These are phyloP conservation scores for Phlebopus sp. DNA, from an alignment of 1,284 basidiomycete genomes.

Conservation along the genomic window DNA sequence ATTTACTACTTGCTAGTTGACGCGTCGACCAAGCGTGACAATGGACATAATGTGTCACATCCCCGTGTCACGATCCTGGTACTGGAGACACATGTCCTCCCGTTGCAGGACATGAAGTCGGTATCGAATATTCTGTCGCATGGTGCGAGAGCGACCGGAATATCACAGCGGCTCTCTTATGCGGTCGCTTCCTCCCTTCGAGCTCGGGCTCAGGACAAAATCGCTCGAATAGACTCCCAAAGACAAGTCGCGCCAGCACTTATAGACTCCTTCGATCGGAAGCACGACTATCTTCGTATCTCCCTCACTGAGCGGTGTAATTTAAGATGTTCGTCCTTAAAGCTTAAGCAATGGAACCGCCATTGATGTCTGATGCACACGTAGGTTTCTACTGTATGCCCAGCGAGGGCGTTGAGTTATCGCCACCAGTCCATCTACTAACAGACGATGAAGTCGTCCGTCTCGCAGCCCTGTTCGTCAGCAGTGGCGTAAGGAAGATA, in stretches of 20 bases:
- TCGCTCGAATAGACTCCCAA: conserved; percentile 50
- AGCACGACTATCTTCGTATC: conserved; percentile 82
- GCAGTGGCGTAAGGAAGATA: conserved; percentile 82
- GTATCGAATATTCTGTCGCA: conserved; percentile 1
- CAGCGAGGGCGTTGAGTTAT: conserved; percentile 73
- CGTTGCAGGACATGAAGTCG: too few species aligned
- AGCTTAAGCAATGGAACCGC: neutral
- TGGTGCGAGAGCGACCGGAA: conserved; percentile 10
- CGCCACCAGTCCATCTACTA: conserved; percentile 66
- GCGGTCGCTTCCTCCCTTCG: conserved; percentile 7
- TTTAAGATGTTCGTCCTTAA: conserved; percentile 66
- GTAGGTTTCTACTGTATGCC: conserved; percentile 92
- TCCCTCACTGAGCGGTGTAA: conserved; percentile 88
- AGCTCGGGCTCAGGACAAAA: conserved; percentile 33
- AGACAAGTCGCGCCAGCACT: conserved; percentile 51
- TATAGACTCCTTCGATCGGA: conserved; percentile 65
- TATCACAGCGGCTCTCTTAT: neutral
- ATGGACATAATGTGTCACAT: too few species aligned
- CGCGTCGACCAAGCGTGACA: neutral
- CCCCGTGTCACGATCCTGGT: too few species aligned
- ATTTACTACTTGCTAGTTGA: conserved; percentile 13
- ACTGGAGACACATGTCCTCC: too few species aligned
- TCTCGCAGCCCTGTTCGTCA: conserved; percentile 76
- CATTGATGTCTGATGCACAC: conserved; percentile 1
- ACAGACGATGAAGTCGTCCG: conserved; percentile 76